Conservation (phyloP, 2,329 filamentous ascomycete genomes). For the Periconia digitata region DNA sequence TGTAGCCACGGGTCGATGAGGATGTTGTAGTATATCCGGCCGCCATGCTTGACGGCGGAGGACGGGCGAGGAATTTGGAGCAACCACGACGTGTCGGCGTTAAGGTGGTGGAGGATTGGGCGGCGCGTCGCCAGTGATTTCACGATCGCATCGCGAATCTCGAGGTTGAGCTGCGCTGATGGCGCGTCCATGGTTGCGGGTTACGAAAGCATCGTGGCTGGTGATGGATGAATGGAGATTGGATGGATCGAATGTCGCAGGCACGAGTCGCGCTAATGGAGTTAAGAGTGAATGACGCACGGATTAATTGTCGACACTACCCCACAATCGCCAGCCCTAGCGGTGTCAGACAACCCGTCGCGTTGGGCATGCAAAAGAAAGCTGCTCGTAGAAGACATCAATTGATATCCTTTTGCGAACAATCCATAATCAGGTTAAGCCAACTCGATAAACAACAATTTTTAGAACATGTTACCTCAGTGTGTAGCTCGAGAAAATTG, state of each 20-base stretch:
- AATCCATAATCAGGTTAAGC: too few relatives aligned
- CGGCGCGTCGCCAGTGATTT: constrained; percentile 46
- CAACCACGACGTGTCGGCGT: constrained; percentile 68
- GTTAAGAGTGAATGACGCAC: constrained; percentile 12
- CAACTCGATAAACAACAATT: too few relatives aligned
- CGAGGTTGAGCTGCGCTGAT: constrained; percentile 45
- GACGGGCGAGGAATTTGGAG: constrained; percentile 63
- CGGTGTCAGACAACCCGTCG: too few relatives aligned
- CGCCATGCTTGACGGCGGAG: constrained; percentile 43
- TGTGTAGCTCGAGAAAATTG: too few relatives aligned
- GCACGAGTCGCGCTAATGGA: constrained; percentile 2
- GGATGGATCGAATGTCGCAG: constrained; percentile 1
- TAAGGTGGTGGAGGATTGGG: constrained; percentile 64
- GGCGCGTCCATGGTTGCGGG: constrained; percentile 34
- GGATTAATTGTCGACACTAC: not conserved
- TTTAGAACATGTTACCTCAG: too few relatives aligned
- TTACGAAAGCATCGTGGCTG: constrained; percentile 23
- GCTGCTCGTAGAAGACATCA: too few relatives aligned
- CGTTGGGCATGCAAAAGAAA: too few relatives aligned
- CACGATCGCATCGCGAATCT: constrained; percentile 45
- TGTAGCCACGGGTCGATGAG: constrained; percentile 67
- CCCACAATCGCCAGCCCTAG: too few relatives aligned
- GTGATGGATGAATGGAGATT: not conserved
- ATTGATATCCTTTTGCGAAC: too few relatives aligned
- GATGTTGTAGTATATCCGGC: constrained; percentile 62